Conservation (phyloP, 257 asterid genomes). For the Rauvolfia tetraphylla region DNA sequence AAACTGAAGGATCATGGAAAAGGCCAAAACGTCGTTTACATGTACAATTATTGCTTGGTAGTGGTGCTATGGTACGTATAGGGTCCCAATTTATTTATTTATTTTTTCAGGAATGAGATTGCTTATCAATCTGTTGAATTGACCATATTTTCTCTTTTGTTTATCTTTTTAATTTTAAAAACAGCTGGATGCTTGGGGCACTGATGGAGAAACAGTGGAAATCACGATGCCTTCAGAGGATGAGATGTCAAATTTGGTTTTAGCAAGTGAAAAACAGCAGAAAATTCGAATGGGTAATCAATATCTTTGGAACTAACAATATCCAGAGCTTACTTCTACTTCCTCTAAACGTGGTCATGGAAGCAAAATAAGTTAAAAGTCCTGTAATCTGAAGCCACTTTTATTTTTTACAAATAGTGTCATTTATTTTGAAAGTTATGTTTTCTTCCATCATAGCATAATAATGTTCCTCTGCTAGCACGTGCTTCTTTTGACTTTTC, state of each 20-base stretch:
- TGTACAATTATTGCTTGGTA: conserved; percentile 66
- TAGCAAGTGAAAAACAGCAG: conserved; percentile 52
- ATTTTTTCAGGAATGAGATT: background rate
- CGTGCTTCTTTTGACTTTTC: background rate
- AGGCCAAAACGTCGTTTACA: conserved; percentile 82
- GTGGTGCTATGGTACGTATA: conserved; percentile 62
- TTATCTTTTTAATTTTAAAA: conserved; percentile 10
- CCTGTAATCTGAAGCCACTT: background rate
- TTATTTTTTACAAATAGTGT: background rate
- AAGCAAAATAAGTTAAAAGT: background rate
- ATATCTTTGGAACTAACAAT: background rate
- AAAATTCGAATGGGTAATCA: conserved; percentile 54
- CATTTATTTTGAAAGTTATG: background rate
- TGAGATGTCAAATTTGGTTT: conserved; percentile 50
- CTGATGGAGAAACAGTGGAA: conserved; percentile 68
- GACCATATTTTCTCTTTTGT: conserved; percentile 13
- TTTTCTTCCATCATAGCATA: background rate
- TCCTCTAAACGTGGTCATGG: background rate
- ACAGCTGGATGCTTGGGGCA: conserved; percentile 82
- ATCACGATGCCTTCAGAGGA: conserved; percentile 61
- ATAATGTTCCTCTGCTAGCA: background rate
- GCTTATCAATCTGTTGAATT: background rate
- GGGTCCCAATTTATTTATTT: conserved; percentile 4
- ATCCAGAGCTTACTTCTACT: background rate
- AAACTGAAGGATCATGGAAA: conserved; percentile 76